Base-by-base conservation (phyloP, 2,329 filamentous ascomycete species). In the Hymenoscyphus repandus region DNA sequence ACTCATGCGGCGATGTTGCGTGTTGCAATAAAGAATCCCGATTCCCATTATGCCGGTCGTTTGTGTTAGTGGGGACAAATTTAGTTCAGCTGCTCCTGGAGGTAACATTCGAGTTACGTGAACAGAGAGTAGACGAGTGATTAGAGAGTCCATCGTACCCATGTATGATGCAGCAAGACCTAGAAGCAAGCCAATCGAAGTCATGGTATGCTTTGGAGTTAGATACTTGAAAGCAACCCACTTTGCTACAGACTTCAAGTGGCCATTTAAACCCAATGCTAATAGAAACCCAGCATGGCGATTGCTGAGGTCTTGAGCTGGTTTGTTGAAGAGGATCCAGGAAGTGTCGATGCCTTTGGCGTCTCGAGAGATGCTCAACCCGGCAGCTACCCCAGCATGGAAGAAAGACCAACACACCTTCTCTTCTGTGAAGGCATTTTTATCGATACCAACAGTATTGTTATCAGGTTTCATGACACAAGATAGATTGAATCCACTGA, bases 181-280 rank as follows among this genome's bases (percentile, higher is more conserved):
- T 0, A 99, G 76, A 2, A 99, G 76, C n/a, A 99, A 75, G 9
- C 93, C 93, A 49, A 99, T 92, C 1, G 93, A 97, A 20, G 93
- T 97, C 93, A 99, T 99, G 22, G 91, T 95, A 68, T 99, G 95
- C 64, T 99, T 99, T 1, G 93, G 92, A 0, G 93, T 99, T n/a
- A 99, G 74, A 61, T 99, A 99, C 65, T 96, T 97, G 78, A 97
- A 99, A 7, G 91, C 92, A 39, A 99, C 86, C 92, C 93, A 99
- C 72, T 97, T 97, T 2, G 93, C 93, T 27, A 99, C 80, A 6
- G 83, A 86, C 60, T 89, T 93, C n/a, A 99, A 74, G 70, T 99
- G 95, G 0, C 93, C 95, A 61, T 96, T 96, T 20, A 99, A 74
- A 3, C 93, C 93, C 4, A 99, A 76, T 4, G 90, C 93, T 0